phyloP scores from a whole-genome alignment of 1,284 basidiomycete genomes.

The Ganoderma resinaceum region DNA sequence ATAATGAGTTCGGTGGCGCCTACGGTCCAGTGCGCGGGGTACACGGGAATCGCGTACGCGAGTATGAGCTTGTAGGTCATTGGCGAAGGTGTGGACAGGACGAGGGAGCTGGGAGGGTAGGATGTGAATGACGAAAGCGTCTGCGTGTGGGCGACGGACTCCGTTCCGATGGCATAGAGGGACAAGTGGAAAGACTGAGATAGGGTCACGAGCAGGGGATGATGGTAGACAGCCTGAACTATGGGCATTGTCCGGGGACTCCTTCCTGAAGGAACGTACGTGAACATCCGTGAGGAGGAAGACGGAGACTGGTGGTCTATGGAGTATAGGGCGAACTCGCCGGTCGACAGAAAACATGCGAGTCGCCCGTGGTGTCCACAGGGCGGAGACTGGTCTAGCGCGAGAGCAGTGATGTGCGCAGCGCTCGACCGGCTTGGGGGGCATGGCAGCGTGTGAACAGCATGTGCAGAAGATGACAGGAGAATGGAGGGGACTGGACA shows the following conservation, averaged over 20 bases:
- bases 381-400: conserved; percentile 74
- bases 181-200: conserved; percentile 71
- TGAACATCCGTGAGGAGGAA: conserved; percentile 49
- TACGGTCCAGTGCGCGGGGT: conserved; percentile 81
- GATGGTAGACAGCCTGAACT: conserved; percentile 74
- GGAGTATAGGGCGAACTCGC: conserved; percentile 66
- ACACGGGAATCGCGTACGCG: conserved; percentile 78
- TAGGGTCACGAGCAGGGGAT: conserved; percentile 76
- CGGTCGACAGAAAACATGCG: conserved; percentile 68
- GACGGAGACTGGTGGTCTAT: conserved; percentile 54
- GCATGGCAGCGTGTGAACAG: conserved; percentile 40
- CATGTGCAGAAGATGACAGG: conserved; percentile 38
- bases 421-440: conserved; percentile 32
- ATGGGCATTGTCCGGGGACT: conserved; percentile 52
- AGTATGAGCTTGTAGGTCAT: conserved; percentile 74
- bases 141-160: conserved; percentile 59
- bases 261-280: conserved; percentile 54
- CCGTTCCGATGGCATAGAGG: conserved; percentile 67
- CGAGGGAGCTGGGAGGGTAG: conserved; percentile 74
- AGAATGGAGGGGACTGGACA: conserved; percentile 36
- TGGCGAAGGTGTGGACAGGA: conserved; percentile 65
- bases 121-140: conserved; percentile 77
- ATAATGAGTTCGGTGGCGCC: conserved; percentile 79
- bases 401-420: conserved; percentile 62
- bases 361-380: conserved; percentile 51